Conservation (phyloP, 2,329 filamentous ascomycete genomes). For the Diaporthe longicolla region DNA sequence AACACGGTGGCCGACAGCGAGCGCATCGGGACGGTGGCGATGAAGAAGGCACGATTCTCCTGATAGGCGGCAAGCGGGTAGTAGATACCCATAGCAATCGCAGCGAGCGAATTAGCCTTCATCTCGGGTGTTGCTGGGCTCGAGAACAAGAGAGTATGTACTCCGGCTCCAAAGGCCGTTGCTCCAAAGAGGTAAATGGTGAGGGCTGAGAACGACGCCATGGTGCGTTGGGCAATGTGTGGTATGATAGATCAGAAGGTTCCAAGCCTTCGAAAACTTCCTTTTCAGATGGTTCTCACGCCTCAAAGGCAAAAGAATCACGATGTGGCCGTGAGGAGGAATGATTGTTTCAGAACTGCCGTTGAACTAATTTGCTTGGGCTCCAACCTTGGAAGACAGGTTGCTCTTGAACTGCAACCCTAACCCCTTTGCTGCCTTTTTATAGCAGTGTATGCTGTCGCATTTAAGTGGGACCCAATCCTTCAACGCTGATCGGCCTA, state of each 20-base stretch:
- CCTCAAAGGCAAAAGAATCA: background rate
- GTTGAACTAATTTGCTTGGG: background rate
- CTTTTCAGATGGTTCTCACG: background rate
- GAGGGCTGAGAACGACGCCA: conserved; percentile 21
- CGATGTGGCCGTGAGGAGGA: background rate
- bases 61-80: conserved; percentile 51
- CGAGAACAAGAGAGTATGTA: conserved; percentile 6
- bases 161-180: conserved; percentile 25
- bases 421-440: too few relatives aligned
- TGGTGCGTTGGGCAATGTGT: conserved; percentile 5
- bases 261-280: background rate
- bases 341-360: background rate
- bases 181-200: conserved; percentile 29
- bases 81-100: conserved; percentile 52
- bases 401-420: too few relatives aligned
- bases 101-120: conserved; percentile 45
- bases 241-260: background rate
- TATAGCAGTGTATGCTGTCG: too few relatives aligned
- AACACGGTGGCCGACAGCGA: conserved; percentile 49
- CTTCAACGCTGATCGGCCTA: too few relatives aligned
- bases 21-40: conserved; percentile 51
- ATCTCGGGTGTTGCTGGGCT: conserved; percentile 16
- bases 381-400: too few relatives aligned
- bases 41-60: conserved; percentile 51
- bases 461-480: too few relatives aligned